Evolutionary conservation across 345 rosid genomes (phyloP).

Genomic region (Eucalyptus sideroxylon): DNA sequence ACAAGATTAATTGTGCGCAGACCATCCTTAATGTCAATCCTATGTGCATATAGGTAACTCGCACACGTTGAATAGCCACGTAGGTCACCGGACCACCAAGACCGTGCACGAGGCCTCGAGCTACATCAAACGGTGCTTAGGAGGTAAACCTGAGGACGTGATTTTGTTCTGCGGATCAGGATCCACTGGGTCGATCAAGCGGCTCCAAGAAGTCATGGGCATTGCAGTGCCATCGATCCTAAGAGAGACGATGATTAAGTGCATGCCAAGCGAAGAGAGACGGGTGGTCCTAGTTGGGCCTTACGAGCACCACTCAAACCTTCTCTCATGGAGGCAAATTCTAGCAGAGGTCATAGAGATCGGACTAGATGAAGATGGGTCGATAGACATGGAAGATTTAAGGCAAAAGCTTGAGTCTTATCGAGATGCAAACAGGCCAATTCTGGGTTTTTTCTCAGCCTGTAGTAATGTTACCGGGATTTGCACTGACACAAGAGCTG

Average conservation of each 20-base stretch:
- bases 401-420: constrained; percentile 7
- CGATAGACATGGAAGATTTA: constrained; percentile 17
- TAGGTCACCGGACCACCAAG: constrained; percentile 39
- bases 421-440: constrained; percentile 19
- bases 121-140: constrained; percentile 40
- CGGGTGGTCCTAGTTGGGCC: constrained; percentile 58
- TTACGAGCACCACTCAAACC: constrained; percentile 56
- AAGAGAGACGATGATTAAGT: constrained; percentile 10
- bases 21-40: neutral
- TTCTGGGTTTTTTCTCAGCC: constrained; percentile 56
- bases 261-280: constrained; percentile 21
- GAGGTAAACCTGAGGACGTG: constrained; percentile 28
- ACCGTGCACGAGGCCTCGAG: constrained; percentile 26
- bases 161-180: constrained; percentile 50
- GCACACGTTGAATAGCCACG: constrained; percentile 37
- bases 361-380: constrained; percentile 19
- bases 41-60: constrained; percentile 26
- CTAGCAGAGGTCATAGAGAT: constrained; percentile 49
- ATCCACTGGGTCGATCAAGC: constrained; percentile 38
- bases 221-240: constrained; percentile 28
- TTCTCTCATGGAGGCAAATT: constrained; percentile 64
- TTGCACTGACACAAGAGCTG: constrained; percentile 21
- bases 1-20: neutral
- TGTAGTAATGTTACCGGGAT: constrained; percentile 58
- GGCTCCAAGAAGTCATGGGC: constrained; percentile 53